Percentiles rank a stretch among this genome's conserved stretches.
Evolutionary conservation across 2,329 filamentous ascomycete species (phyloP).

Genomic region (Exophiala calicioides): DNA sequence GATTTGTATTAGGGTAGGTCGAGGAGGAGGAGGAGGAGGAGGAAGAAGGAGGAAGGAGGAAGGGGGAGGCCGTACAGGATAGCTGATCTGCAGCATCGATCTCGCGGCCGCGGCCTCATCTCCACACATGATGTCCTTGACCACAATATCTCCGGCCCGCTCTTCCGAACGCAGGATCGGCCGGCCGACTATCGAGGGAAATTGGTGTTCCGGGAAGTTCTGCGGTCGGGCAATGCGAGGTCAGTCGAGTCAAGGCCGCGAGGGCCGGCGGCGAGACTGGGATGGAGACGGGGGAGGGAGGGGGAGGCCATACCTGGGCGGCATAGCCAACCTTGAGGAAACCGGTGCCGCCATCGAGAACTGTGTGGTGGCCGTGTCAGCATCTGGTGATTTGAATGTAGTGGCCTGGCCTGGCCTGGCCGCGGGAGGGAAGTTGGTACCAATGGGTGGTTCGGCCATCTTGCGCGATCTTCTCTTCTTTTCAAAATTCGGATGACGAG

Average conservation of each 20-base stretch:
- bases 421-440: constrained; percentile 35
- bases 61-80: constrained; percentile 82
- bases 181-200: constrained; percentile 95
- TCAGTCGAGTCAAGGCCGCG: background rate
- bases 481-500: no score
- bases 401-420: no score
- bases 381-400: constrained; percentile 18
- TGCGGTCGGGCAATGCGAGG: constrained; percentile 45
- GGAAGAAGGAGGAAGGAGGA: no score
- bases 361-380: constrained; percentile 54
- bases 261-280: background rate
- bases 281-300: background rate
- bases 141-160: constrained; percentile 68
- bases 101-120: constrained; percentile 95
- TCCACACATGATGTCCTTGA: constrained; percentile 99
- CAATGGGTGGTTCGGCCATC: constrained; percentile 54
- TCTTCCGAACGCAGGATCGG: constrained; percentile 97
- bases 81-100: constrained; percentile 97
- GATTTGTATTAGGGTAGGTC: background rate
- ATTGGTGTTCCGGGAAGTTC: constrained; percentile 99
- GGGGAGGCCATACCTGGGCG: constrained; percentile 64
- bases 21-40: constrained; percentile 18
- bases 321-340: constrained; percentile 99
- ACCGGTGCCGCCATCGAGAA: constrained; percentile 98
- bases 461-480: no score